These are phyloP conservation scores for Leccinum subgranulosum DNA, from an alignment of 768 basidiomycete genomes.

Conservation along the genomic window DNA sequence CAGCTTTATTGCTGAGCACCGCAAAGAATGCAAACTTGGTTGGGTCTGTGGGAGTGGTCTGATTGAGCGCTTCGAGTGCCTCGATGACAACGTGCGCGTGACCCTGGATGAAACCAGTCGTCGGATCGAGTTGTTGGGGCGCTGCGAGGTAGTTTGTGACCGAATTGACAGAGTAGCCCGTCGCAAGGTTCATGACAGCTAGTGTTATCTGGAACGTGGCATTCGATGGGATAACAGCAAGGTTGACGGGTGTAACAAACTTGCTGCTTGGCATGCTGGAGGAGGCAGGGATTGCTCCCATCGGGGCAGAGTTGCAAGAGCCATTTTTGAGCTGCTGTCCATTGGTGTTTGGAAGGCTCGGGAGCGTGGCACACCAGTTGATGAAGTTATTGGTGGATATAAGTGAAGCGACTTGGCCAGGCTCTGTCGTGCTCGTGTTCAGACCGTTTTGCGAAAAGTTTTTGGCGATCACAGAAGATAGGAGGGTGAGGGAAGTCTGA, in stretches of 20 bases:
- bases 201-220: constrained; percentile 52
- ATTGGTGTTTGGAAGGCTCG: constrained; percentile 54
- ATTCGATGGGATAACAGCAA: constrained; percentile 40
- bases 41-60: constrained; percentile 49
- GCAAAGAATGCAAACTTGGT: constrained; percentile 58
- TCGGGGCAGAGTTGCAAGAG: constrained; percentile 60
- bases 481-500: constrained; percentile 36
- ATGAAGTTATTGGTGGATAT: constrained; percentile 75
- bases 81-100: constrained; percentile 65
- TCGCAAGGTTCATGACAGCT: constrained; percentile 41
- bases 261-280: constrained; percentile 53
- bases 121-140: constrained; percentile 48
- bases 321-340: constrained; percentile 51
- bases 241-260: constrained; percentile 48
- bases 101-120: constrained; percentile 51
- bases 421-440: constrained; percentile 19
- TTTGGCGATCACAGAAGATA: constrained; percentile 47
- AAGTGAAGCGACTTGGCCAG: constrained; percentile 54
- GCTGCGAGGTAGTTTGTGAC: constrained; percentile 50
- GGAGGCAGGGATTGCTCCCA: constrained; percentile 54
- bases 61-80: constrained; percentile 42
- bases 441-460: constrained; percentile 57
- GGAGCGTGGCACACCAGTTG: constrained; percentile 55
- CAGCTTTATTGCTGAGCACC: constrained; percentile 43
- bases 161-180: constrained; percentile 60